phyloP scores from a whole-genome alignment of 2,329 filamentous ascomycete species.

The Pseudohalonectria lignicola region DNA sequence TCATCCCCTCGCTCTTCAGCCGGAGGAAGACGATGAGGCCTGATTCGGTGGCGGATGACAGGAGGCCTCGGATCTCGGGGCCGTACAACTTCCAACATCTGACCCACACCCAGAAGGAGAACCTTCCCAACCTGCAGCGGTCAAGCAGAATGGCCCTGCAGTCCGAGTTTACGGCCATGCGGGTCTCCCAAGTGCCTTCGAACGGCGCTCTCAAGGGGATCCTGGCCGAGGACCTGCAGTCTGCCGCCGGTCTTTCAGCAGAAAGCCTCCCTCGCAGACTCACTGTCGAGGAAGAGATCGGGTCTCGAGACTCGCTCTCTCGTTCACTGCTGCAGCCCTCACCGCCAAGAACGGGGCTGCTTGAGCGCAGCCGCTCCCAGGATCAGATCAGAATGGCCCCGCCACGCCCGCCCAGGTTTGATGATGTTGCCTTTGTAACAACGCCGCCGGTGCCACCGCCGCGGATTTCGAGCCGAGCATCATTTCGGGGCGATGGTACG shows the following conservation, averaged over 20 bases:
- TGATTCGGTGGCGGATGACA: constrained; percentile 18
- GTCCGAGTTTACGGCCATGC: constrained; percentile 30
- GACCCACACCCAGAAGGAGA: constrained; percentile 43
- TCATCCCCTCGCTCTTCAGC: constrained; percentile 39
- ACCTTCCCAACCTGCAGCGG: constrained; percentile 27
- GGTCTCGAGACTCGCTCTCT: not conserved
- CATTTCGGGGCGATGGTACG: constrained; percentile 29
- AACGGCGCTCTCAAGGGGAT: constrained; percentile 23
- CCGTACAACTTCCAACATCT: constrained; percentile 60
- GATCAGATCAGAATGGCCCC: constrained; percentile 36
- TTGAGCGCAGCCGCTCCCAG: constrained; percentile 35
- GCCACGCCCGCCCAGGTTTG: constrained; percentile 39
- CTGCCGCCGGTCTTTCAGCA: constrained; percentile 37
- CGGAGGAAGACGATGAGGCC: constrained; percentile 30
- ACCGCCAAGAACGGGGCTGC: constrained; percentile 10
- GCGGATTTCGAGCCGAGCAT: constrained; percentile 43
- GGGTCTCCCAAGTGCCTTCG: constrained; percentile 22
- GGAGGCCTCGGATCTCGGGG: constrained; percentile 44
- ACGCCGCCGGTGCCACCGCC: constrained; percentile 34
- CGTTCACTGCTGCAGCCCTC: constrained; percentile 1
- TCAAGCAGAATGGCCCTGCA: constrained; percentile 28
- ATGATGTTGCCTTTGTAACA: too few relatives aligned
- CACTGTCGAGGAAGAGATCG: constrained; percentile 5
- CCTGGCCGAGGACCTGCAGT: constrained; percentile 29
- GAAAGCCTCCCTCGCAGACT: constrained; percentile 27